Percentiles rank a stretch among this genome's conserved stretches.
Evolutionary conservation across 306 rosid genomes (phyloP).

Genomic region (Vigna radiata): DNA sequence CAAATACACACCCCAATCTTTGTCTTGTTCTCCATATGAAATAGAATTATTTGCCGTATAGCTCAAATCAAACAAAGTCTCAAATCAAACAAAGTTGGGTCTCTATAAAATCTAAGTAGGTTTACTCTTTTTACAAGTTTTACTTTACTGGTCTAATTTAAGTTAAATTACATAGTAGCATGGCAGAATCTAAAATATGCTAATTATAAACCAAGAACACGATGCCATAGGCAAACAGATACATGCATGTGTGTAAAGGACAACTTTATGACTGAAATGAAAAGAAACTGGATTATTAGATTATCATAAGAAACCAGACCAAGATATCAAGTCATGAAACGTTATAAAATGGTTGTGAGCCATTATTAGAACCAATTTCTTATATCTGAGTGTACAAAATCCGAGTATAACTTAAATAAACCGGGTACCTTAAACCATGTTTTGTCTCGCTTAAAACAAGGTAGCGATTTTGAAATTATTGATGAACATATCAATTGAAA

Average conservation of each 20-base stretch:
- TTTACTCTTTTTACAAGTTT: not conserved
- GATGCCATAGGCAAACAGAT: not conserved
- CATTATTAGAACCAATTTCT: no score
- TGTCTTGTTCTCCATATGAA: not conserved
- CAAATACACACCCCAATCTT: constrained; percentile 10
- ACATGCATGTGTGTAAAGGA: not conserved
- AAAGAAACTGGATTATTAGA: constrained; percentile 1
- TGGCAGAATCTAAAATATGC: not conserved
- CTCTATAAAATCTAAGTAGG: not conserved
- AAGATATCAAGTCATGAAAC: not conserved
- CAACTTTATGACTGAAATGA: not conserved
- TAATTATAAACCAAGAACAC: not conserved
- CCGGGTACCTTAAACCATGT: constrained; percentile 17
- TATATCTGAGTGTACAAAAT: not conserved
- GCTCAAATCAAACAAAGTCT: not conserved
- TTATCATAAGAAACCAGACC: not conserved
- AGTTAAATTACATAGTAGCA: not conserved
- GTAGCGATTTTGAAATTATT: not conserved
- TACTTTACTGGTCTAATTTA: not conserved
- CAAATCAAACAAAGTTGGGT: not conserved
- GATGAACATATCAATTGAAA: not conserved
- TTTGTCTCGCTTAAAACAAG: not conserved
- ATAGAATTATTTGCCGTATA: not conserved
- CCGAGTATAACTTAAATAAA: not conserved
- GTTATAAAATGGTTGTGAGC: not conserved